Evolutionary conservation across 2,329 filamentous ascomycete genomes (phyloP), one percentile per base, ranked within the genome.

Genomic region (Talaromyces pinophilus): DNA sequence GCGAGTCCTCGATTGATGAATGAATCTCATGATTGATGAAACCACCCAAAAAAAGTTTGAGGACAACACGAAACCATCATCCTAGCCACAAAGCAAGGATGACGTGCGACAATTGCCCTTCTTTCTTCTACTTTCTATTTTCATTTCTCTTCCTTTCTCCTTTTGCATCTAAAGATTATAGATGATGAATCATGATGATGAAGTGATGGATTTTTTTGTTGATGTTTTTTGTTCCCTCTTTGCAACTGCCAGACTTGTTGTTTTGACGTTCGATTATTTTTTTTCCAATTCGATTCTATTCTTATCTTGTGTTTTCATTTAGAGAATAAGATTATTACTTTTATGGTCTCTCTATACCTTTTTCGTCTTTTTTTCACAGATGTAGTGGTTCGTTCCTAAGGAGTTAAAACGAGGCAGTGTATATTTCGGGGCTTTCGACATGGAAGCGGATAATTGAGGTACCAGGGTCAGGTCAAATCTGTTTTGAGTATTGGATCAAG

Each of bases 41-140:
- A 66, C 55, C 60, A 67, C 22, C 22, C 40, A 46, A 59, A 66
- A 66, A 59, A 67, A 63, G 61, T 59, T 63, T 38, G 54, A 62
- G 52, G 55, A 25, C 15, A 35, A 35, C 19, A 3, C 61, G 35
- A 60, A 59, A 30, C 5, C 35, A 25, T 44, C 38, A n/a, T 46
- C 33, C 25, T 13, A 35, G 3, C 5, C 52, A 55, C 11, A 22
- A 48, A 33, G 38, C 28, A 13, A 57, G 38, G 2, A 60, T 60
- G 57, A 28, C 10, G 8, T 19, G 17, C 15, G 33, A 44, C 38
- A 44, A 7, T 60, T 60, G 19, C 3, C 19, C 5, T 59, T 48
- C 38, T 30, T 50, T 35, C 42, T 52, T 60, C 30, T 52, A 44
- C 44, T n/a, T 30, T 44, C 17, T 52, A 44, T 35, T 13, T 17